phyloP scores from a whole-genome alignment of 1,284 basidiomycete species.

The Cutaneotrichosporon spelunceum region DNA sequence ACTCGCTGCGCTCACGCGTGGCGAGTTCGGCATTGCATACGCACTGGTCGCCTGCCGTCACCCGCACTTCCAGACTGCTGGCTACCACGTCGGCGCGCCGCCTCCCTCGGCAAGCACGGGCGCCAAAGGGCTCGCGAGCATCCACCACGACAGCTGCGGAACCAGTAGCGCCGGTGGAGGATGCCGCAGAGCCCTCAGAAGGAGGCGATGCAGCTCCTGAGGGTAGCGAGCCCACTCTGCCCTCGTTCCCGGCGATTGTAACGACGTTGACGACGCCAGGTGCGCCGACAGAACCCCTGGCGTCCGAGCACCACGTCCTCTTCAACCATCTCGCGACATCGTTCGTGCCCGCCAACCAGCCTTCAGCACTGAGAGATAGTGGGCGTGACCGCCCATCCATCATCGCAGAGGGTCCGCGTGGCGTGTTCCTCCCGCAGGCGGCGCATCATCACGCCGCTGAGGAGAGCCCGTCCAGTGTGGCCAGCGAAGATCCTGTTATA shows the following conservation, averaged over 20 bases:
- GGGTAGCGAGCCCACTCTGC: neutral
- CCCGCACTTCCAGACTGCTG: conserved; percentile 1
- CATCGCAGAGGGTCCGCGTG: conserved; percentile 3
- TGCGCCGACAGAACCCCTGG: conserved; percentile 10
- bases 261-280: conserved; percentile 18
- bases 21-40: conserved; percentile 4
- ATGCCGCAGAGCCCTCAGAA: conserved; percentile 1
- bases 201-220: neutral
- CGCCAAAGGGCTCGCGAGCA: conserved; percentile 3
- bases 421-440: conserved; percentile 6
- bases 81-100: conserved; percentile 8
- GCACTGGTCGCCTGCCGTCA: neutral
- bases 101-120: conserved; percentile 3
- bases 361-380: neutral
- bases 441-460: neutral
- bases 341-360: conserved; percentile 23
- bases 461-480: neutral
- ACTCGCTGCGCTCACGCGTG: conserved; percentile 11
- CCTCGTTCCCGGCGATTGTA: conserved; percentile 21
- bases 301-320: conserved; percentile 19
- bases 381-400: conserved; percentile 1
- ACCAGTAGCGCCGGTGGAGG: neutral
- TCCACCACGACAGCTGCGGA: neutral
- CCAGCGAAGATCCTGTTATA: conserved; percentile 58
- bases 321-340: conserved; percentile 27